Conservation (phyloP, 345 rosid species). For the Bruguiera parviflora region DNA sequence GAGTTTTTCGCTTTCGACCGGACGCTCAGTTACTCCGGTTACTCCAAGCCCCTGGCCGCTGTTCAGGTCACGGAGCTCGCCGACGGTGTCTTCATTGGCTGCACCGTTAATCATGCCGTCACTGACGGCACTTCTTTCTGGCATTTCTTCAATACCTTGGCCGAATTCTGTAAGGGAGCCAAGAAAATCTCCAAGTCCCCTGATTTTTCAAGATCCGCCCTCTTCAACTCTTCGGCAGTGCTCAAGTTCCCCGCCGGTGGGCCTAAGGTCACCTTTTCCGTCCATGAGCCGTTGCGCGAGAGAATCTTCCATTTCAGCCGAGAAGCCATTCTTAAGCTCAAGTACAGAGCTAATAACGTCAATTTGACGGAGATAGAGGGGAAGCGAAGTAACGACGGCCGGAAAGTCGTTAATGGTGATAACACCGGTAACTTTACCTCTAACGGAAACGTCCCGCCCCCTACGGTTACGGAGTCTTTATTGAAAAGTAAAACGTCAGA, state of each 20-base stretch:
- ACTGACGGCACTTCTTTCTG: constrained; percentile 91
- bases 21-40: constrained; percentile 79
- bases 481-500: constrained; percentile 34
- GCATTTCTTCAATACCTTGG: constrained; percentile 90
- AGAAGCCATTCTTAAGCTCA: constrained; percentile 62
- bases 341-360: constrained; percentile 47
- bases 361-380: constrained; percentile 38
- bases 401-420: constrained; percentile 44
- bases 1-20: constrained; percentile 67
- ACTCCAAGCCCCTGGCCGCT: constrained; percentile 60
- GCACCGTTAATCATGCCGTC: constrained; percentile 80
- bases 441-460: constrained; percentile 32
- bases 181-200: constrained; percentile 62
- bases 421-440: constrained; percentile 26
- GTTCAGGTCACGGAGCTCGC: constrained; percentile 78
- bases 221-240: constrained; percentile 59
- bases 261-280: constrained; percentile 65
- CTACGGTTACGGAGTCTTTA: too few species aligned
- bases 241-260: constrained; percentile 74
- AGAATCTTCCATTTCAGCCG: constrained; percentile 79
- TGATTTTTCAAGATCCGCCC: constrained; percentile 55
- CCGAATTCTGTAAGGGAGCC: constrained; percentile 56
- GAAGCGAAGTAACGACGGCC: constrained; percentile 47
- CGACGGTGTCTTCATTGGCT: constrained; percentile 76
- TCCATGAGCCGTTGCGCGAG: constrained; percentile 70